Evolutionary conservation across 257 asterid genomes (phyloP).

Genomic region (Solanum sitiens): DNA sequence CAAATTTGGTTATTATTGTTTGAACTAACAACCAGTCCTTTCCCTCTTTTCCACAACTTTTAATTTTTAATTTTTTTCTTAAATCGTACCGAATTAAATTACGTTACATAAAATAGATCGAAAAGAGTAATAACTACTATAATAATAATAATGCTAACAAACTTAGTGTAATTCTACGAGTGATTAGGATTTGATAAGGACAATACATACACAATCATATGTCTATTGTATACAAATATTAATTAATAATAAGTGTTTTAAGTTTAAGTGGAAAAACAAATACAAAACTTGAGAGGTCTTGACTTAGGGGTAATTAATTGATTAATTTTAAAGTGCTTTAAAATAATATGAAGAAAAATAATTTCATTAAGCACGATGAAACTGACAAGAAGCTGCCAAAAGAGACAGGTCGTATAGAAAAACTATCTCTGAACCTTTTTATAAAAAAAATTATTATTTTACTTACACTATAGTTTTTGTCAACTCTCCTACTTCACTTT

Average conservation of each 20-base stretch:
- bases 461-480: not conserved
- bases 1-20: not conserved
- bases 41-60: rapidly evolving
- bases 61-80: no score
- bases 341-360: no score
- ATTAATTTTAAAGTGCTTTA: not conserved
- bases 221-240: no score
- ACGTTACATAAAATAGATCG: no score
- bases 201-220: no score
- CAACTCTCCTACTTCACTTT: not conserved
- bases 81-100: no score
- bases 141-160: no score
- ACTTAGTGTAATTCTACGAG: no score
- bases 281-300: not conserved
- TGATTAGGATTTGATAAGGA: no score
- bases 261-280: not conserved
- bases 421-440: not conserved
- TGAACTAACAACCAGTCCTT: not conserved
- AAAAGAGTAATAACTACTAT: no score
- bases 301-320: not conserved
- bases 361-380: conserved; percentile 25
- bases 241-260: no score
- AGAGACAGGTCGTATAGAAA: conserved; percentile 16
- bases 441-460: no score
- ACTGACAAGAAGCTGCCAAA: conserved; percentile 66